Evolutionary conservation across 2,329 filamentous ascomycete genomes (phyloP), one percentile per base, ranked within the genome.

Genomic region (Alternaria ventricosa): DNA sequence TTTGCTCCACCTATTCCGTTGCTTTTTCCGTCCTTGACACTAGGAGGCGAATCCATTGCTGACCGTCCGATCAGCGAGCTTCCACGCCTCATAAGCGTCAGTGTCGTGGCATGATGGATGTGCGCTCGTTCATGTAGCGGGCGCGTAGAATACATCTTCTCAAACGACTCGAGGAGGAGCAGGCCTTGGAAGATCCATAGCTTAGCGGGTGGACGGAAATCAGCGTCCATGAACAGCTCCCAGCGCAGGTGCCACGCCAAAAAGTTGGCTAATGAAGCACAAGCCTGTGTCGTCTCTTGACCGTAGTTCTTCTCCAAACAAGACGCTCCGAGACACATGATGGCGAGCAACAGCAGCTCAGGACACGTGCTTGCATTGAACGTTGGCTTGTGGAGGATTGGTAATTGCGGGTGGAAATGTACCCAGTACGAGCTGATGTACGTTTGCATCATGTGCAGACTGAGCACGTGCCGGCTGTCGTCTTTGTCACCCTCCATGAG

Each of bases 81-180:
- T 6, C 96, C 96, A 72, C 96, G 88, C 36, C 96, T 90, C 95
- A 99, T 98, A 63, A 98, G 83, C 0, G 94, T 97, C 67, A 99
- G 89, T 0, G 94, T 97, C 0, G 95, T 97, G 13, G 95, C 95
- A 77, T 99, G 96, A 75, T 98, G 95, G 49, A 98, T 97, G 72
- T 98, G 95, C 1, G 95, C 95, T 69, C 96, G 87, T 80, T 99
- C 96, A 79, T 99, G 96, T 30, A 98, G 84, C 62, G 93, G 90
- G 67, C 94, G 88, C 0, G 95, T 97, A 43, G 94, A 96, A 79
- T 95, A 98, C 92, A 97, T 96, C 84, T 99, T 99, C 82, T 99
- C 96, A 74, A 97, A 98, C 0, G 97, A 83, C 78, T 99, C 96
- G 12, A 98, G 85, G 6, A 98, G 85, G 5, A 98, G 84, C 55